These are phyloP conservation scores for Cryptococcus deneoformans DNA, from an alignment of 1,284 basidiomycete species.

Conservation along the genomic window DNA sequence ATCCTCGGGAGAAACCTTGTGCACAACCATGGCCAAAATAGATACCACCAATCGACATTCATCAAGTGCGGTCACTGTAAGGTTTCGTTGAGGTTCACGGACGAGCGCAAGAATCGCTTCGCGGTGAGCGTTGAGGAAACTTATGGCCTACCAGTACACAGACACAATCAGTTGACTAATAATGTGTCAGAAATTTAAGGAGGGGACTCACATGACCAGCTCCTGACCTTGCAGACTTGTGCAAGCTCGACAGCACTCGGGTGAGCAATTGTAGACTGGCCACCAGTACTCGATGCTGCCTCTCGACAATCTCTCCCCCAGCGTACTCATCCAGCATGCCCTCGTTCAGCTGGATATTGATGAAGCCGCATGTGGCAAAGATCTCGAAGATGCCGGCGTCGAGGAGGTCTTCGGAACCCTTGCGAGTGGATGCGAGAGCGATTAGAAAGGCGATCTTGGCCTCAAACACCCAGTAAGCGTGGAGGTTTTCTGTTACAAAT, in stretches of 20 bases:
- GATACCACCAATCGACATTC: conserved; percentile 53
- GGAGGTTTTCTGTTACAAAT: conserved; percentile 68
- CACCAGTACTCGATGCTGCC: conserved; percentile 40
- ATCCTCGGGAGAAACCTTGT: conserved; percentile 56
- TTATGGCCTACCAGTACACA: conserved; percentile 41
- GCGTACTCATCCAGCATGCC: conserved; percentile 60
- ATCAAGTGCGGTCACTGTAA: conserved; percentile 49
- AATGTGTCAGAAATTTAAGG: not conserved
- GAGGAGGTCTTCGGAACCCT: conserved; percentile 80
- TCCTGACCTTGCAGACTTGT: conserved; percentile 22
- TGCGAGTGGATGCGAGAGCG: conserved; percentile 73
- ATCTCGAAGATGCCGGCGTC: conserved; percentile 74
- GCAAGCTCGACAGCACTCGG: conserved; percentile 30
- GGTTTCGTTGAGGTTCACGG: conserved; percentile 47
- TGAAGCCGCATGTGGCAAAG: conserved; percentile 81
- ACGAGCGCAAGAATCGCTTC: conserved; percentile 54
- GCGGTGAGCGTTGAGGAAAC: conserved; percentile 54
- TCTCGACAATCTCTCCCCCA: conserved; percentile 22
- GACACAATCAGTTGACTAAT: not conserved
- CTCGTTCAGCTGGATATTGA: conserved; percentile 76
- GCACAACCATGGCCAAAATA: conserved; percentile 51
- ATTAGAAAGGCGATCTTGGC: conserved; percentile 86
- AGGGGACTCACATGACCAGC: conserved; percentile 29
- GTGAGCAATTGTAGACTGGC: conserved; percentile 36
- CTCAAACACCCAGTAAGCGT: conserved; percentile 92